Base-by-base conservation (phyloP, 2,329 filamentous ascomycete species). In the Stylonectria norvegica region DNA sequence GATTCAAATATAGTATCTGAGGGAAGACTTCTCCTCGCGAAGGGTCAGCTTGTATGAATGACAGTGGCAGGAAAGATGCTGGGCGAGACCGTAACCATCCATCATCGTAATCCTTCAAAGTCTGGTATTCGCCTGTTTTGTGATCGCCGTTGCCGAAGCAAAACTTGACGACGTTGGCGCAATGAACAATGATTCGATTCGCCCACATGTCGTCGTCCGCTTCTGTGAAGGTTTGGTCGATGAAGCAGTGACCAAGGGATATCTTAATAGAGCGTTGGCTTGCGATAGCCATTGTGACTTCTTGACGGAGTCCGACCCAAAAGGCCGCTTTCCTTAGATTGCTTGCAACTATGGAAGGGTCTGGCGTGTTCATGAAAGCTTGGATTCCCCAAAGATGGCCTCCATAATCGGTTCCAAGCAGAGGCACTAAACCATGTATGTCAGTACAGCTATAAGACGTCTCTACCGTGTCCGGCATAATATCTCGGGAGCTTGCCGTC, bases 81-180 rank as follows among this genome's bases (percentile, higher is more conserved):
- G 78, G 76, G 32, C 71, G 67, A 18, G 59, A 59, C 5, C 62
- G 55, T 11, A 65, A 52, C 77, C 78, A 80, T 16, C 63, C 59
- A 20, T 64, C 56, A 36, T 70, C 68, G 41, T 71, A 73, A 5
- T 66, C 58, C 9, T 69, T 59, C 10, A 81, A 60, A 17, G 67
- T 62, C 5, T 57, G 61, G 65, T 76, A 79, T 15, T 59, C 50
- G 3, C 46, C 42, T 23, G 55, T 45, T 43, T 45, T 30, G 36
- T 59, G 46, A 42, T 63, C 47, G 53, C 56, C 48, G 16, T 69
- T 62, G 2, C 71, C 69, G 49, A 82, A 83, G 55, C 80, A 84
- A 50, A 74, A 81, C 45, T 81, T 77, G 12, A 84, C 61, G 1
- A 83, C 76, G 45, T 82, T 77, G n/a, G 78, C 78, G 38, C 78